Conservation (phyloP, 1,284 basidiomycete genomes). For the Apiotrichum laibachii region DNA sequence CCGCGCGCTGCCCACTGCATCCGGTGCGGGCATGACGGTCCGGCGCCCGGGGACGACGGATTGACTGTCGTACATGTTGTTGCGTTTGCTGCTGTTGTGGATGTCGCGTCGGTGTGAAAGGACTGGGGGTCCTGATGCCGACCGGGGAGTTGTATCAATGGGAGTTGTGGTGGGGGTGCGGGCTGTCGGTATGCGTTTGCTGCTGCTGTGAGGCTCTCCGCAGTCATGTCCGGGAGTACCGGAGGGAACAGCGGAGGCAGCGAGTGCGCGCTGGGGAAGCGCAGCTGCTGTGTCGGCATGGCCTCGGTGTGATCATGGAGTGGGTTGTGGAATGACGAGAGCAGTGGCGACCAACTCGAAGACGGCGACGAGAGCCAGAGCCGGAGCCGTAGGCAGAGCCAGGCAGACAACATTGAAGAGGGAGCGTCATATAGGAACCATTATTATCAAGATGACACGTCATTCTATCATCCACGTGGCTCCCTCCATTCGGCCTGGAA, state of each 20-base stretch:
- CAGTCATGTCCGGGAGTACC: constrained; percentile 16
- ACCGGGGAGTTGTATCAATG: constrained; percentile 35
- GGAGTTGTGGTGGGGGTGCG: constrained; percentile 45
- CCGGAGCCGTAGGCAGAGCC: no score
- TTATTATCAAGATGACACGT: neutral
- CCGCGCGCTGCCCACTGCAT: constrained; percentile 35
- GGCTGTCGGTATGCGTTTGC: constrained; percentile 42
- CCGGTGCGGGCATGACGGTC: constrained; percentile 26
- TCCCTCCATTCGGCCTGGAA: neutral
- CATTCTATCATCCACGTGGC: neutral
- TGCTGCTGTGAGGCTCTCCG: constrained; percentile 32
- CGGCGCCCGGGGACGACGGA: constrained; percentile 1
- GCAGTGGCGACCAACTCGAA: neutral
- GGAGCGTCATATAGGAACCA: neutral
- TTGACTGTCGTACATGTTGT: constrained; percentile 9
- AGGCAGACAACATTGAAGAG: no score
- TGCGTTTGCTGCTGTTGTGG: constrained; percentile 1
- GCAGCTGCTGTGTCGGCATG: constrained; percentile 19
- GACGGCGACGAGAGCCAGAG: neutral
- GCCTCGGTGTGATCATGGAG: neutral
- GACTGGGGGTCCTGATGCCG: constrained; percentile 38
- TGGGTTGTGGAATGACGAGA: neutral
- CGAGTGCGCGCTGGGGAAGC: constrained; percentile 16
- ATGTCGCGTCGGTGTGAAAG: constrained; percentile 14
- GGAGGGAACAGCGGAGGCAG: constrained; percentile 17